Evolutionary conservation across 2,329 filamentous ascomycete genomes (phyloP).

Genomic region (Fusarium pseudograminearum): DNA sequence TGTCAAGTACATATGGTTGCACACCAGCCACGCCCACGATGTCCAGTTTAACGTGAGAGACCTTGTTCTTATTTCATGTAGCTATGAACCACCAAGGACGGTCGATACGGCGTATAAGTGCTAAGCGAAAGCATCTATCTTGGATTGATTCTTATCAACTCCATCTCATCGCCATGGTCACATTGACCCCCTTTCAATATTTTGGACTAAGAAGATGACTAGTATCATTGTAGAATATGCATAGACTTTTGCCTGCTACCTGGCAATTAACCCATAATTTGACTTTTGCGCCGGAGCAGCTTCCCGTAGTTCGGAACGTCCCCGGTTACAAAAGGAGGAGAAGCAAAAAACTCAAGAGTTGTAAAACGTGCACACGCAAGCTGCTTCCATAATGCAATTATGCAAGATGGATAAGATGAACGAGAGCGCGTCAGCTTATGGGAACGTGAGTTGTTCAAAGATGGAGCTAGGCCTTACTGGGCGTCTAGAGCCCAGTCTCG

Average conservation of each 20-base stretch:
- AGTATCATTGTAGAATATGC: neutral
- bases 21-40: constrained; percentile 24
- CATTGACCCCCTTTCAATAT: constrained; percentile 17
- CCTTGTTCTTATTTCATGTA: constrained; percentile 16
- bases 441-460: neutral
- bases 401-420: constrained; percentile 10
- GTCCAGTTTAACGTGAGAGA: constrained; percentile 4
- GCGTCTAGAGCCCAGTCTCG: neutral
- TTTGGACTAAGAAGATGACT: neutral
- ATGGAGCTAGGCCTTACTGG: neutral
- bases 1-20: constrained; percentile 17
- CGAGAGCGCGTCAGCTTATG: constrained; percentile 19
- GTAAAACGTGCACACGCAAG: constrained; percentile 39
- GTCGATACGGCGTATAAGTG: constrained; percentile 16
- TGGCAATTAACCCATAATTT: neutral
- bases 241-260: neutral
- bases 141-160: neutral
- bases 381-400: constrained; percentile 26
- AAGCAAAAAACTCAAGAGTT: constrained; percentile 26
- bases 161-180: constrained; percentile 28
- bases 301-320: constrained; percentile 28
- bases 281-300: constrained; percentile 17
- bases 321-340: constrained; percentile 18
- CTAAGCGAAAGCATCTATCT: constrained; percentile 38
- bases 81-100: constrained; percentile 27